Conservation (phyloP, 768 basidiomycete species). For the Suillus fuscotomentosus region DNA sequence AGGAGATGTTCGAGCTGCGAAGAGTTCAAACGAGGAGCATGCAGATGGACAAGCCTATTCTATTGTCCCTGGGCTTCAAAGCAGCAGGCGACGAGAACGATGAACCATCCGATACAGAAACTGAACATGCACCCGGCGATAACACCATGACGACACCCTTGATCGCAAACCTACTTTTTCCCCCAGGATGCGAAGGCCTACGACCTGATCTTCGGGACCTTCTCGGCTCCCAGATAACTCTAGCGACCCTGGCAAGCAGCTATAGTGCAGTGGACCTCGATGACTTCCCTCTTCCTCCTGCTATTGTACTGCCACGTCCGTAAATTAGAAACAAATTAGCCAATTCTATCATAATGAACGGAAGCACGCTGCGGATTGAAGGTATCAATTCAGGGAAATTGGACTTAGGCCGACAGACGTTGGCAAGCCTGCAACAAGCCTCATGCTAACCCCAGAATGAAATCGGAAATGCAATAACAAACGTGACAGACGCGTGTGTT, state of each 20-base stretch:
- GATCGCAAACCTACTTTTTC: not conserved
- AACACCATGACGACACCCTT: not conserved
- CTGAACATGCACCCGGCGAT: not conserved
- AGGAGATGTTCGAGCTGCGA: slow-evolving; percentile 43
- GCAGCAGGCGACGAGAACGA: slow-evolving; percentile 11
- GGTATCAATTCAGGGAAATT: not conserved
- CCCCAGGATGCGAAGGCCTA: not conserved
- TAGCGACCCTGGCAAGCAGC: slow-evolving; percentile 32
- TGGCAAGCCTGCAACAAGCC: not conserved
- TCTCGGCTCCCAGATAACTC: slow-evolving; percentile 14
- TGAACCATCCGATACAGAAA: slow-evolving; percentile 11
- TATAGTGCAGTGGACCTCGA: slow-evolving; percentile 42
- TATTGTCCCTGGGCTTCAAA: slow-evolving; percentile 33
- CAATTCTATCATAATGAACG: not conserved
- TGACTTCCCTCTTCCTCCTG: slow-evolving; percentile 47
- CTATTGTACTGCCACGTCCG: slow-evolving; percentile 9
- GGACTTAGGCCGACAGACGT: not conserved
- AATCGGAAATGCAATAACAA: slow-evolving; percentile 3
- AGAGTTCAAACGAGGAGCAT: slow-evolving; percentile 50
- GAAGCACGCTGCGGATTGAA: not conserved
- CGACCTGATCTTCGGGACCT: not conserved
- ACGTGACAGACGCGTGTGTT: slow-evolving; percentile 8
- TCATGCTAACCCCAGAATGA: not conserved
- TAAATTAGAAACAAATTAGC: not conserved
- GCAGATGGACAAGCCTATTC: slow-evolving; percentile 46